Evolutionary conservation across 2,329 filamentous ascomycete species (phyloP), one percentile per base, ranked within the genome.

Genomic region (Fusarium longipes): DNA sequence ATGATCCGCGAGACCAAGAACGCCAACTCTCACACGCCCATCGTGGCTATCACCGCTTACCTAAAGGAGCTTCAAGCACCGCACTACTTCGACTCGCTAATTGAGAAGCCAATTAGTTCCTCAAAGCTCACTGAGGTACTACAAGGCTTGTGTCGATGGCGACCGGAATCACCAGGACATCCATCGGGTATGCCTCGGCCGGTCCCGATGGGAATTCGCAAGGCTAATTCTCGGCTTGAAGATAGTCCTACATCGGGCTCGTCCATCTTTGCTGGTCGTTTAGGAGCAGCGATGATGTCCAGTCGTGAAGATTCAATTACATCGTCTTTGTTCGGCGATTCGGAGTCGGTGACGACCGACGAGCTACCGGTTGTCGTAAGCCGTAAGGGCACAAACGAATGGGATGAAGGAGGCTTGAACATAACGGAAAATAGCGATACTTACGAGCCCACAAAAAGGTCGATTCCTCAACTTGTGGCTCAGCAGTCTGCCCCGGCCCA

Each of bases 1-100:
- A 99, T 99, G 96, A 93, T 99, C 70, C 90, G 96, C 45, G 95
- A 98, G 76, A 97, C 95, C 1, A 96, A 95, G 81, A 97, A 97
- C 77, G 89, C 93, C 59, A 99, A 99, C 76, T 91, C 92, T 0
- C 90, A 96, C 71, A 99, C 96, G 1, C 96, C 96, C 0, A 97
- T 99, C 64, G 93, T 99, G 57, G 94, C 93, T 45, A 95, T 99
- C 32, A 99, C 96, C 5, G 95, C 96, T 8, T 99, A 99, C 77
- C 83, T 99, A n/a, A 98, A 98, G 77, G 96, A 99, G 75, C 84
- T 99, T 3, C 94, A 96, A 70, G 93, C 94, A 61, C 93, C 93
- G 5, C 95, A 99, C 79, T 93, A 97, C 78, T 99, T 99, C 74
- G 94, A 98, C 77, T 93, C 92, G 1, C 83, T 99, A 50, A 93